A percentile compares a stretch with the other conserved stretches of the same genome.
Evolutionary conservation across 2,329 filamentous ascomycete genomes (phyloP).

Genomic region (Fusarium illudens): DNA sequence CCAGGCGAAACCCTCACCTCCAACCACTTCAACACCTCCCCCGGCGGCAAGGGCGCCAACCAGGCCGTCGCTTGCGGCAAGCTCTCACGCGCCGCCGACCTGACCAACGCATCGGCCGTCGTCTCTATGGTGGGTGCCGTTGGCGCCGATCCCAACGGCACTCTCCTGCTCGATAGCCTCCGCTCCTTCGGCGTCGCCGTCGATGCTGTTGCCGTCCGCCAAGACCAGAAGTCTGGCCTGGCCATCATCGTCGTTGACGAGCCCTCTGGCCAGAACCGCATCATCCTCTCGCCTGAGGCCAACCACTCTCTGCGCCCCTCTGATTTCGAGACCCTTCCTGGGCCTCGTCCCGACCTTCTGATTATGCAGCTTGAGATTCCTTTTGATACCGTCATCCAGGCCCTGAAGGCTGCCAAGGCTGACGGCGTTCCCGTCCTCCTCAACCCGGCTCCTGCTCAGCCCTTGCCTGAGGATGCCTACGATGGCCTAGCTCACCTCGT

Average conservation of each 20-base stretch:
- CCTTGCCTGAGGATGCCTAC: conserved; percentile 73
- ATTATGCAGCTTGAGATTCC: conserved; percentile 84
- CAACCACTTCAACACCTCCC: conserved; percentile 78
- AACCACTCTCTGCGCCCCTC: conserved; percentile 62
- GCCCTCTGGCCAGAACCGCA: conserved; percentile 77
- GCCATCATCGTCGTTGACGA: conserved; percentile 81
- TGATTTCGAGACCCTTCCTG: conserved; percentile 47
- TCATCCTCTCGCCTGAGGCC: conserved; percentile 76
- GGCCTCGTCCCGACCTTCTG: conserved; percentile 65
- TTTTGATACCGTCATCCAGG: conserved; percentile 68
- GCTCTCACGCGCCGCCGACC: conserved; percentile 67
- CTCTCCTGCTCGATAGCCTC: conserved; percentile 66
- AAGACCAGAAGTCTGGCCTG: conserved; percentile 68
- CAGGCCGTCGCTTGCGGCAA: conserved; percentile 91
- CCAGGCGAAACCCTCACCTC: conserved; percentile 90
- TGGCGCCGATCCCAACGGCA: conserved; percentile 72
- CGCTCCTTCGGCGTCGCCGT: conserved; percentile 69
- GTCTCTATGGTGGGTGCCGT: conserved; percentile 80
- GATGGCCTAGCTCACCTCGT: conserved; percentile 77
- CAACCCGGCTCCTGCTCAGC: conserved; percentile 83
- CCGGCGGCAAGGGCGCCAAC: conserved; percentile 95
- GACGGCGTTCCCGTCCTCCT: conserved; percentile 72
- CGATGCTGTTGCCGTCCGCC: conserved; percentile 56
- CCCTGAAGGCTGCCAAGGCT: conserved; percentile 60
- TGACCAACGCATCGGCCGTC: conserved; percentile 47